These are phyloP conservation scores for Dactylellina leptospora DNA, from an alignment of 2,329 filamentous ascomycete genomes.

Conservation along the genomic window DNA sequence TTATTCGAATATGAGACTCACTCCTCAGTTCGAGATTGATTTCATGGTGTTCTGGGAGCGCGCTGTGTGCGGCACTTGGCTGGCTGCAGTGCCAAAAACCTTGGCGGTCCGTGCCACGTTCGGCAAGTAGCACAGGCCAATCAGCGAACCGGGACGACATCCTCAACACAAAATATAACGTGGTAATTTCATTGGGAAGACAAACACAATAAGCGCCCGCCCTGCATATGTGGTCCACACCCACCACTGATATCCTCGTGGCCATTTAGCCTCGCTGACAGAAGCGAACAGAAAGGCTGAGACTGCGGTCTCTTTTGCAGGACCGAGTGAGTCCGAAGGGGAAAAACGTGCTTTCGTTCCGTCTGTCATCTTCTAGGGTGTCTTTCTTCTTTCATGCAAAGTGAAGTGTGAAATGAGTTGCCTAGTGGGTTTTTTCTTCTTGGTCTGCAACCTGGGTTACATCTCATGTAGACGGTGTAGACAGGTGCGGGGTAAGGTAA, in stretches of 20 bases:
- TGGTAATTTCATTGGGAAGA: constrained; percentile 32
- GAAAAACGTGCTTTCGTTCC: constrained; percentile 1
- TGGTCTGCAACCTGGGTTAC: constrained; percentile 49
- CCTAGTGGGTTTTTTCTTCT: constrained; percentile 20
- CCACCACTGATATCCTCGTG: constrained; percentile 40
- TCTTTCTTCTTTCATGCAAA: constrained; percentile 14
- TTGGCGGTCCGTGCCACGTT: constrained; percentile 41
- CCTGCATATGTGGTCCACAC: constrained; percentile 30
- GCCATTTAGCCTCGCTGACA: constrained; percentile 50
- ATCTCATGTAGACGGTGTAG: constrained; percentile 24
- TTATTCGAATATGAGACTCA: not conserved
- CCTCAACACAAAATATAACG: constrained; percentile 46
- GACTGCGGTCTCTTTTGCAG: constrained; percentile 26
- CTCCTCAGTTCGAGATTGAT: not conserved
- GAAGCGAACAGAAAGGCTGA: constrained; percentile 46
- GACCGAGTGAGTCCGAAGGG: constrained; percentile 36
- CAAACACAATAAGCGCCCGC: constrained; percentile 44
- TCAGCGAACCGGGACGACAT: constrained; percentile 46
- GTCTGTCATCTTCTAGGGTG: constrained; percentile 4
- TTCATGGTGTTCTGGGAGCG: not conserved
- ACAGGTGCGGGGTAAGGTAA: constrained; percentile 30
- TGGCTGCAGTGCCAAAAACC: constrained; percentile 21
- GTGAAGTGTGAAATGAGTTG: constrained; percentile 39
- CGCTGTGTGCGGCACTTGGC: constrained; percentile 31
- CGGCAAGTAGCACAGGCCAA: constrained; percentile 51